These are phyloP conservation scores for Sapria himalayana DNA, from an alignment of 345 rosid species.

Conservation along the genomic window DNA sequence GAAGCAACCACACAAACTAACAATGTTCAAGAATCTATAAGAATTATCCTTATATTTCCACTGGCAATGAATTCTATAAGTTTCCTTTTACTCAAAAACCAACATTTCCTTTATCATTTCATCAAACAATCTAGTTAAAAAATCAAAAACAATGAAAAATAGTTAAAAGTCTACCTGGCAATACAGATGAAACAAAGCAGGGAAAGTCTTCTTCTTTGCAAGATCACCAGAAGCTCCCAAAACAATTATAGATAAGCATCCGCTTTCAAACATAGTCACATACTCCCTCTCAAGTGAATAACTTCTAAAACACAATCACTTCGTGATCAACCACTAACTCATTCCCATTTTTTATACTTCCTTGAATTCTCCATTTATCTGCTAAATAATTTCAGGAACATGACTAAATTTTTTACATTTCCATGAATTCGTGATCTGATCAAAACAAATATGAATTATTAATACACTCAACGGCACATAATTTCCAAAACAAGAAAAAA, in stretches of 20 bases:
- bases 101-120: not conserved
- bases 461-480: too few relatives aligned
- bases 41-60: too few relatives aligned
- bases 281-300: constrained; percentile 24
- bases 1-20: too few relatives aligned
- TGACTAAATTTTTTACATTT: too few relatives aligned
- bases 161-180: constrained; percentile 35
- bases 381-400: too few relatives aligned
- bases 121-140: not conserved
- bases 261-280: constrained; percentile 35
- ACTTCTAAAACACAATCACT: constrained; percentile 28
- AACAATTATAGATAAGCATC: constrained; percentile 69
- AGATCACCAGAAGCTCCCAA: constrained; percentile 98
- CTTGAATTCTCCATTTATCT: not conserved
- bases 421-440: too few relatives aligned
- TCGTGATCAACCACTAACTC: constrained; percentile 44
- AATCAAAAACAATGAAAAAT: not conserved
- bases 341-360: constrained; percentile 20
- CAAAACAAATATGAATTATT: too few relatives aligned
- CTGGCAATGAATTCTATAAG: too few relatives aligned
- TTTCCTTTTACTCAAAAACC: too few relatives aligned
- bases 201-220: constrained; percentile 94
- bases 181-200: constrained; percentile 74
- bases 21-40: too few relatives aligned
- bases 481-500: too few relatives aligned